Percentiles rank a stretch among this genome's conserved stretches.
Evolutionary conservation across 352 stramenopile species (phyloP).

Genomic region (Bremia lactucae): DNA sequence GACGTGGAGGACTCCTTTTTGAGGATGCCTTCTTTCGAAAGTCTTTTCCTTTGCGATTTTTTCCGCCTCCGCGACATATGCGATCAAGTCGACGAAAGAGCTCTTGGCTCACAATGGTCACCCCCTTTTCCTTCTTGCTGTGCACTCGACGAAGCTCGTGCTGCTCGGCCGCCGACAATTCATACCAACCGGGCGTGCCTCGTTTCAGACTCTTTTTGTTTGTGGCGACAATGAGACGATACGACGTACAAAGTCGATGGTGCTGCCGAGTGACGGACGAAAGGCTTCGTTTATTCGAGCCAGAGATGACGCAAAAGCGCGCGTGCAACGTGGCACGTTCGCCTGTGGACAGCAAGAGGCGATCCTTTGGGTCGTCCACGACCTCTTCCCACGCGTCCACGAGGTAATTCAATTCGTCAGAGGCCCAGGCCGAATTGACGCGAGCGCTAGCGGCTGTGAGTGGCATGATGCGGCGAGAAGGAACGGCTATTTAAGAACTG

Average conservation of each 20-base stretch:
- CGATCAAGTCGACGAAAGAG: slow-evolving; percentile 19
- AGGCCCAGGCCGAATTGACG: slow-evolving; percentile 18
- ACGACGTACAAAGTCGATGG: slow-evolving; percentile 22
- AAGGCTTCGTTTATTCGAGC: slow-evolving; percentile 7
- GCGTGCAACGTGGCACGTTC: slow-evolving; percentile 19
- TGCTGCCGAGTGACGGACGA: slow-evolving; percentile 21
- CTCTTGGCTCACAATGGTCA: slow-evolving; percentile 15
- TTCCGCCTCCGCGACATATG: slow-evolving; percentile 9
- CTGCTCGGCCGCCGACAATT: slow-evolving; percentile 17
- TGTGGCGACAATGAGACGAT: slow-evolving; percentile 22
- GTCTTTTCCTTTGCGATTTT: background rate
- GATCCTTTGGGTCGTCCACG: slow-evolving; percentile 23
- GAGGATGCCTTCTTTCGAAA: background rate
- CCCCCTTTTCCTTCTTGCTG: slow-evolving; percentile 22
- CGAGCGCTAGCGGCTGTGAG: background rate
- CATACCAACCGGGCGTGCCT: slow-evolving; percentile 20
- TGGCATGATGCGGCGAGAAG: slow-evolving; percentile 5
- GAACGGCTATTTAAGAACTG: too few relatives aligned
- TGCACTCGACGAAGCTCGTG: slow-evolving; percentile 16
- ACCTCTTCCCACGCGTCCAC: slow-evolving; percentile 24
- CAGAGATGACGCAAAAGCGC: slow-evolving; percentile 17
- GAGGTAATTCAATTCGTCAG: slow-evolving; percentile 19
- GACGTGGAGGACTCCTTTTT: slow-evolving; percentile 6
- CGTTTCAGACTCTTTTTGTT: slow-evolving; percentile 12
- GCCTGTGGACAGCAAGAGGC: slow-evolving; percentile 5